Conservation (phyloP, 139 green algal genomes). For the Pseudopediastrum boryanum region DNA sequence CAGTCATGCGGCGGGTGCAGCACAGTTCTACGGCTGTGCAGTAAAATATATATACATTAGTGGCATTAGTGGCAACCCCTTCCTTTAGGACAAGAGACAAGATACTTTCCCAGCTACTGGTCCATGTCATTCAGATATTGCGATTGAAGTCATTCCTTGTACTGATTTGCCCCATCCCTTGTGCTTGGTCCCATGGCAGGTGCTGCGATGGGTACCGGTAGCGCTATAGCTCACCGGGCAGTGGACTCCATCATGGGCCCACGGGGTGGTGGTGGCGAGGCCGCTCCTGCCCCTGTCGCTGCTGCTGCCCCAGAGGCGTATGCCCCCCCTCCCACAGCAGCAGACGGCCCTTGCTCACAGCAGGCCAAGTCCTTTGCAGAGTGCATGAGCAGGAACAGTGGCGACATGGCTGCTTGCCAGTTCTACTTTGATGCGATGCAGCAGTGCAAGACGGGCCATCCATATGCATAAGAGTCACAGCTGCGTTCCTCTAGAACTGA, state of each 20-base stretch:
- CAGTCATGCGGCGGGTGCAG: background rate
- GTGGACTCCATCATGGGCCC: constrained; percentile 80
- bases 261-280: constrained; percentile 17
- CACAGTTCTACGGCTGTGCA: background rate
- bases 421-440: constrained; percentile 77
- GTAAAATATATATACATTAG: background rate
- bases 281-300: constrained; percentile 22
- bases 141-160: background rate
- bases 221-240: constrained; percentile 83
- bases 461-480: constrained; percentile 16
- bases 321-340: background rate
- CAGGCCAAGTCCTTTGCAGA: constrained; percentile 86
- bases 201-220: constrained; percentile 85
- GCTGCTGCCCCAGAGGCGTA: background rate
- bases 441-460: constrained; percentile 59
- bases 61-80: background rate
- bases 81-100: background rate
- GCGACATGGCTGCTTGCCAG: constrained; percentile 80
- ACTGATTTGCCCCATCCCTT: background rate
- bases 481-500: too few species aligned
- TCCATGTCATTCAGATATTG: background rate
- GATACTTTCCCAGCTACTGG: background rate
- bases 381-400: constrained; percentile 81
- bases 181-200: constrained; percentile 43
- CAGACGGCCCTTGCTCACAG: constrained; percentile 61